These are phyloP conservation scores for Nannochloropsis salina DNA, from an alignment of 108 stramenopile species.

Conservation along the genomic window DNA sequence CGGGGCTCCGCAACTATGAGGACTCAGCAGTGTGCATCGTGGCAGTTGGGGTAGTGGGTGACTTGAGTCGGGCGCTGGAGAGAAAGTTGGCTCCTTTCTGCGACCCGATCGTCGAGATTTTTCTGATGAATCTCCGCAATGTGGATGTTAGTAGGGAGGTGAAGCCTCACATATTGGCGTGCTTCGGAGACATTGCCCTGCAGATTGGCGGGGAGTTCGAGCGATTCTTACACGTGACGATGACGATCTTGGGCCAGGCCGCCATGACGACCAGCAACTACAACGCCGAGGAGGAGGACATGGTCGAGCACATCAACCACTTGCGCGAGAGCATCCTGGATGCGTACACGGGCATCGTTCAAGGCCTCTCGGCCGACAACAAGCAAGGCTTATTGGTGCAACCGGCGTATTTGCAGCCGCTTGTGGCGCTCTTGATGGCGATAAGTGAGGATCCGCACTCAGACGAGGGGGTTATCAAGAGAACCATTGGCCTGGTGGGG, in stretches of 20 bases:
- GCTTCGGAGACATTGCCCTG: conserved; percentile 91
- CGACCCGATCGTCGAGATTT: conserved; percentile 77
- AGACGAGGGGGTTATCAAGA: neutral
- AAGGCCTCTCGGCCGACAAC: conserved; percentile 72
- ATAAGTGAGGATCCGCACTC: conserved; percentile 6
- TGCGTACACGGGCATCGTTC: conserved; percentile 89
- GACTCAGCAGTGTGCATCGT: conserved; percentile 81
- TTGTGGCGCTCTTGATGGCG: neutral
- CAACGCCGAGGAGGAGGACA: conserved; percentile 83
- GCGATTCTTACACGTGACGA: conserved; percentile 45
- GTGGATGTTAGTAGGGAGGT: conserved; percentile 62
- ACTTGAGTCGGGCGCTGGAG: conserved; percentile 80
- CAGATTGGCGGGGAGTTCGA: conserved; percentile 78
- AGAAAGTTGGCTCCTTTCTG: conserved; percentile 72
- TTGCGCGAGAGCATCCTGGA: conserved; percentile 84
- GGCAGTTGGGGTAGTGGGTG: conserved; percentile 84
- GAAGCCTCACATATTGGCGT: conserved; percentile 85
- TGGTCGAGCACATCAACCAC: conserved; percentile 84
- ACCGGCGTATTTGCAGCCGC: neutral
- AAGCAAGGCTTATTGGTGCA: conserved; percentile 58
- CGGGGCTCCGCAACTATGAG: conserved; percentile 75
- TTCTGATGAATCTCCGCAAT: conserved; percentile 78
- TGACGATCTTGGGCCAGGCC: conserved; percentile 78
- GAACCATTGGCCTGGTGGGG: neutral
- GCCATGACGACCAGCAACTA: conserved; percentile 61